Evolutionary conservation across 2,329 filamentous ascomycete genomes (phyloP), one percentile per base, ranked within the genome.

Genomic region (Fusarium veterinarium): DNA sequence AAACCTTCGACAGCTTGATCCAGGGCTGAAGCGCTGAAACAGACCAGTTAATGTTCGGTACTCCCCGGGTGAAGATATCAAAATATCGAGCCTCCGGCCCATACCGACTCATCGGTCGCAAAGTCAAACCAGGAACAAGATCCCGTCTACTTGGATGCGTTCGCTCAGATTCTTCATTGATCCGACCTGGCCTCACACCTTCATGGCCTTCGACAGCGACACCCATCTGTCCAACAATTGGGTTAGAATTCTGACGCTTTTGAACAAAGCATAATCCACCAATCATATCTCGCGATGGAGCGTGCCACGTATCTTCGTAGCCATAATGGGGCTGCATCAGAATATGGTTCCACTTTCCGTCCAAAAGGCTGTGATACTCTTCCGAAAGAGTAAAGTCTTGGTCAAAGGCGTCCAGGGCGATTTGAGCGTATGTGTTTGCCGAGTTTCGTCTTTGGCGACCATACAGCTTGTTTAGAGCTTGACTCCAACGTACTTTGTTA

Each of bases 141-240:
- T 81, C 82, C 3, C 72, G 71, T 48, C 65, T 78, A 69, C 64
- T 84, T 57, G 76, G 86, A 81, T 76, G 86, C 65, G 78, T 86
- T 74, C 78, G 84, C 14, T 90, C 85, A 9, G 86, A 87, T 19
- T 87, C 88, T 62, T 90, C 89, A 53, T 85, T 88, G 13, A 84
- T 80, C 2, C 76, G 64, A 0, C 82, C 82, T 0, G 81, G 78
- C 1, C 81, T 73, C 1, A 89, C 90, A 2, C 90, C 91, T 70
- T 92, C 92, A 67, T 86, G 87, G 3, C 88, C 90, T 77, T 93
- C 90, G 3, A 92, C 85, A 2, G 88, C 85, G 30, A 94, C 84
- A 7, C 91, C 91, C 63, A 93, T 84, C 51, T 91, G 87, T 1
- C 92, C 91, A 1, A 88, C 86, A 10, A 91, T 83, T 6, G 85